Evolutionary conservation across 2,329 filamentous ascomycete species (phyloP).

Genomic region (Xylariaceae sp.): DNA sequence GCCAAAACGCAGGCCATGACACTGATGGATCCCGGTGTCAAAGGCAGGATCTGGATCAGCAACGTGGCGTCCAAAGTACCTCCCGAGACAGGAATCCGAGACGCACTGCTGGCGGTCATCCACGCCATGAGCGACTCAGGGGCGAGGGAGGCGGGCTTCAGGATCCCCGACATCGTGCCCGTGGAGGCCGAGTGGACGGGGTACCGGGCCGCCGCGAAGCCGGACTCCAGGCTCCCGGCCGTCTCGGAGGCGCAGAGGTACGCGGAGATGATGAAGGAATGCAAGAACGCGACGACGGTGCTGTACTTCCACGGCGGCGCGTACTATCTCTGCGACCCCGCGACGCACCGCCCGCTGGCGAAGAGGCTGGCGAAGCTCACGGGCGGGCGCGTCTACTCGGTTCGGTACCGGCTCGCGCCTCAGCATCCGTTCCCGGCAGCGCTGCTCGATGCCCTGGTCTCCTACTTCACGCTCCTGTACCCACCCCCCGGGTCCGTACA

Average conservation of each 20-base stretch:
- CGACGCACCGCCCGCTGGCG: slow-evolving; percentile 64
- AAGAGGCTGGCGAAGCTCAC: slow-evolving; percentile 69
- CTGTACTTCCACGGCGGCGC: slow-evolving; percentile 81
- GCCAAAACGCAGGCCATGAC: slow-evolving; percentile 62
- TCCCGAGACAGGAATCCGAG: slow-evolving; percentile 59
- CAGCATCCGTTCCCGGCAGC: slow-evolving; percentile 77
- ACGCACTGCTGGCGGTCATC: slow-evolving; percentile 64
- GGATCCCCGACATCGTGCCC: slow-evolving; percentile 57
- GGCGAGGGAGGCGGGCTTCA: slow-evolving; percentile 37
- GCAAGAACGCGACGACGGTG: slow-evolving; percentile 65
- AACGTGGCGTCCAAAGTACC: slow-evolving; percentile 69
- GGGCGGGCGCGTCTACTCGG: slow-evolving; percentile 71
- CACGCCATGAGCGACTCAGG: slow-evolving; percentile 54
- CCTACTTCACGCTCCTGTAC: slow-evolving; percentile 75
- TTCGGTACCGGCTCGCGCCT: slow-evolving; percentile 77
- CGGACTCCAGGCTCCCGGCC: slow-evolving; percentile 56
- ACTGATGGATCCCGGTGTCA: slow-evolving; percentile 54
- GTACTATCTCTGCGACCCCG: slow-evolving; percentile 74
- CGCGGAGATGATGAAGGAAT: slow-evolving; percentile 69
- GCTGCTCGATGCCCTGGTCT: slow-evolving; percentile 72
- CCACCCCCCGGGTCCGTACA: slow-evolving; percentile 73
- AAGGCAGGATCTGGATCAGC: slow-evolving; percentile 82
- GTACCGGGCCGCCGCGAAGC: slow-evolving; percentile 61
- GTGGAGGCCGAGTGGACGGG: slow-evolving; percentile 80
- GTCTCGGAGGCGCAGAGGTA: slow-evolving; percentile 71